A percentile compares a stretch with the other conserved stretches of the same genome.
These are phyloP conservation scores for Angophora floribunda DNA, from an alignment of 345 rosid genomes.

Conservation along the genomic window DNA sequence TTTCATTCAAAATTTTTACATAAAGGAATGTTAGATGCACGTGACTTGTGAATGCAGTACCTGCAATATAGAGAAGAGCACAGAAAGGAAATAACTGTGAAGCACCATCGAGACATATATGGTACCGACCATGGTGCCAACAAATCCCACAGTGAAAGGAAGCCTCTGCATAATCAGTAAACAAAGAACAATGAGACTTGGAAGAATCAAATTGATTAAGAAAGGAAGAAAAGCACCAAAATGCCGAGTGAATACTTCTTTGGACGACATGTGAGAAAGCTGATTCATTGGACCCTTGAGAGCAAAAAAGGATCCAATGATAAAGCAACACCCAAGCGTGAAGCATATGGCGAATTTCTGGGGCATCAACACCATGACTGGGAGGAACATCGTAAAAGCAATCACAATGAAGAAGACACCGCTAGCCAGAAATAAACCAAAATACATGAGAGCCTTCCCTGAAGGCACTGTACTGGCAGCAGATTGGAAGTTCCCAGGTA, in stretches of 20 bases:
- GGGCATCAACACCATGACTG: slow-evolving; percentile 86
- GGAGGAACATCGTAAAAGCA: slow-evolving; percentile 92
- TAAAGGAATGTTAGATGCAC: not conserved
- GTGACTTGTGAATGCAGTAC: slow-evolving; percentile 11
- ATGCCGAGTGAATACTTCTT: slow-evolving; percentile 41
- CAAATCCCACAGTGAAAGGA: slow-evolving; percentile 71
- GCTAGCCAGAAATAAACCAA: slow-evolving; percentile 65
- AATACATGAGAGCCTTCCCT: slow-evolving; percentile 78
- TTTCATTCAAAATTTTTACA: not conserved
- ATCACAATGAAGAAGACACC: slow-evolving; percentile 83
- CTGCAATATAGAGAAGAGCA: slow-evolving; percentile 85
- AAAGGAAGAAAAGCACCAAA: not conserved
- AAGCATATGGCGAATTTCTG: slow-evolving; percentile 94
- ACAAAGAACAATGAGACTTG: not conserved
- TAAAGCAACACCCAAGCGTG: slow-evolving; percentile 79
- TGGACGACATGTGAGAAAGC: slow-evolving; percentile 76
- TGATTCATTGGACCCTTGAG: slow-evolving; percentile 83
- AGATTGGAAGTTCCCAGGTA: slow-evolving; percentile 73
- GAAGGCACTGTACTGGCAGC: slow-evolving; percentile 86
- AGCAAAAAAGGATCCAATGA: slow-evolving; percentile 80
- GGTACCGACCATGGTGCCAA: slow-evolving; percentile 85
- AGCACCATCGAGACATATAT: slow-evolving; percentile 89
- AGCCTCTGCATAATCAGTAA: slow-evolving; percentile 54
- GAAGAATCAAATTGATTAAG: not conserved
- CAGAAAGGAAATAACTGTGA: slow-evolving; percentile 90